Base-by-base conservation (phyloP, 1,139 yeast genomes). In the Diutina siamensis region DNA sequence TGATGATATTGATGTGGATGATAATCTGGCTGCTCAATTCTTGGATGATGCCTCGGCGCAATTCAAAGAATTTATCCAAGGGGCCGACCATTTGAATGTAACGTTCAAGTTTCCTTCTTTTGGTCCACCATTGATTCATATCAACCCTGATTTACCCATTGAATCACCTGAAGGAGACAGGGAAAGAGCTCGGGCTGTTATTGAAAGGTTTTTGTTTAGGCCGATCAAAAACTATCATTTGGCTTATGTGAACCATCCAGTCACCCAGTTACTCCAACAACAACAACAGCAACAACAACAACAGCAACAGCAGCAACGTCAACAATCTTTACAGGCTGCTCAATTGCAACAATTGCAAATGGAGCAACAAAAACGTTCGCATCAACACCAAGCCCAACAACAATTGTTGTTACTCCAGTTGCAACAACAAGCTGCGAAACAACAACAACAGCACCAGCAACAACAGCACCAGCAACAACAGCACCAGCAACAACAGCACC, bases 211-310 rank as follows among this genome's bases (percentile, higher is more conserved):
- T 48, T 53, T 71, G 44, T 64, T 70, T 49, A 64, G 66, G 47
- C 75, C 74, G 15, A 59, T 71, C 48, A 71, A 71, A 50, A 71
- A 70, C 51, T 71, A 71, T 51, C 74, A 71, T 52, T 65, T 71
- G 55, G 72, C 75, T 13, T 71, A 70, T 54, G 71, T 65, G 52
- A 70, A 70, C 55, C 76, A 70, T 51, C 73, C 71, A 45, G 63
- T 65, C 49, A 57, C 61, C 44, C 74, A 69, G 54, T 38, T 38
- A 32, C 22, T 38, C 10, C 32, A 22, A 15, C 72, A 67, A 51
- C 70, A 62, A 50, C 57, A 66, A 2, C 61, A 67, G 38, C 56
- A 65, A 42, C 47, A 49, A 42, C 52, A 52, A 51, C 50, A 48
- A 48, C 47, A 44, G 8, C 45, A 12, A 44, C 48, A 52, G 32